phyloP scores from a whole-genome alignment of 2,329 filamentous ascomycete genomes.

The Eutypella sp. region DNA sequence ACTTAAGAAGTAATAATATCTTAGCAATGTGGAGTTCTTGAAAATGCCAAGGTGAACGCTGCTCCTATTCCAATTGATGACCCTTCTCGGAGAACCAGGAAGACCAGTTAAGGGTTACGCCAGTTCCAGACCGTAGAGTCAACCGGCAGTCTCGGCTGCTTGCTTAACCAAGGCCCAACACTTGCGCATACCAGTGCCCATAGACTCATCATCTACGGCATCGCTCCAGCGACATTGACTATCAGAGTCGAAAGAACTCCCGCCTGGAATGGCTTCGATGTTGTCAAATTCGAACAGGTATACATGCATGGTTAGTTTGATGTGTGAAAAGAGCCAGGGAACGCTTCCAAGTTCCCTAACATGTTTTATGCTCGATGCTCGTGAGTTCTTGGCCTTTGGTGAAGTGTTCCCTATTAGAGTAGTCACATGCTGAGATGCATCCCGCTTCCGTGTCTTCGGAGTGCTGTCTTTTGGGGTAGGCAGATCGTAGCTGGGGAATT shows the following conservation, averaged over 20 bases:
- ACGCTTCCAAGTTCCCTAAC: slow-evolving; percentile 44
- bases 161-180: slow-evolving; percentile 45
- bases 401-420: slow-evolving; percentile 17
- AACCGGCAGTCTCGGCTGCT: slow-evolving; percentile 9
- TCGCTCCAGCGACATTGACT: slow-evolving; percentile 29
- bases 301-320: slow-evolving; percentile 54
- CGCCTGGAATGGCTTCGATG: neutral
- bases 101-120: no score
- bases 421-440: slow-evolving; percentile 32
- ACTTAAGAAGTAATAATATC: no score
- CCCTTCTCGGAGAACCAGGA: no score
- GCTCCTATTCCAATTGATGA: no score
- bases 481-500: slow-evolving; percentile 45
- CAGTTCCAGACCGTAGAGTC: neutral
- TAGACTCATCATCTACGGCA: slow-evolving; percentile 44
- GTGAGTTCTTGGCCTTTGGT: slow-evolving; percentile 2
- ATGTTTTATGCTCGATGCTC: slow-evolving; percentile 21
- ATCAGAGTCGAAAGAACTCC: slow-evolving; percentile 1
- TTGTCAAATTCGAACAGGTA: slow-evolving; percentile 40
- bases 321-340: slow-evolving; percentile 54
- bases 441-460: slow-evolving; percentile 27
- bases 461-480: slow-evolving; percentile 21
- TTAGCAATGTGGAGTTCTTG: no score
- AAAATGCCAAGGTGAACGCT: no score
- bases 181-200: slow-evolving; percentile 56